Evolutionary conservation across 306 rosid species (phyloP), one percentile per base, ranked within the genome.

Genomic region (Ammopiptanthus mongolicus): DNA sequence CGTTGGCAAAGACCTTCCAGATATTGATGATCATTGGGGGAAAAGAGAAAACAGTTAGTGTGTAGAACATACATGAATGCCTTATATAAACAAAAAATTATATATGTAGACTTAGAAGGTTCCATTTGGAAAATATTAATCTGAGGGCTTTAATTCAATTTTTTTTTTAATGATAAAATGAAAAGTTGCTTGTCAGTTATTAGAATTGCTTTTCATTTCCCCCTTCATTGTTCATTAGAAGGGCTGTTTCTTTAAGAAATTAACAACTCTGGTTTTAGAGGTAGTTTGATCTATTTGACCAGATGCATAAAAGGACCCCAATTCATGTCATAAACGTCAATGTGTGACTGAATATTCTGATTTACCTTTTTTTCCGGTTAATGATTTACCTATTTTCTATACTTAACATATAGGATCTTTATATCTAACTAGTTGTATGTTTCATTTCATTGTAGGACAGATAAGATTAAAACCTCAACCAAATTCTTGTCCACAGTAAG

Each of bases 401-500:
- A 7, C 7, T 5, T 7, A 37, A 50, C 13, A 41, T 6, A 48
- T 19, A 39, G 5, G 58, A 23, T 29, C 22, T 25, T 60, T 37
- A 15, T 42, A 59, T 63, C 65, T 65, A 73, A 58, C 51, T 28
- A 75, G 15, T 64, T 48, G 19, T 52, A 63, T 55, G 37, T 23
- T 21, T 15, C 7, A 47, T 64, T 68, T 18, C 51, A 61, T 52
- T 14, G 15, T 31, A 29, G 78, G 78, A 53, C 21, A 69, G 50
- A 8, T 34, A 69, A 74, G 71, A 65, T 76, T 19, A 31, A 58
- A 66, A 91, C 96, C 93, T 91, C 90, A 58, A 85, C 78, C 74
- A 85, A 41, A 36, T 68, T 83, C 83, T 85, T 88, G 85, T 91
- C 96, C 37, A 91, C 89, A 13, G 91, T 72, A 79, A 91, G 96